These are phyloP conservation scores for Pyrenophora tritici-repentis DNA, from an alignment of 2,329 filamentous ascomycete genomes.

Conservation along the genomic window DNA sequence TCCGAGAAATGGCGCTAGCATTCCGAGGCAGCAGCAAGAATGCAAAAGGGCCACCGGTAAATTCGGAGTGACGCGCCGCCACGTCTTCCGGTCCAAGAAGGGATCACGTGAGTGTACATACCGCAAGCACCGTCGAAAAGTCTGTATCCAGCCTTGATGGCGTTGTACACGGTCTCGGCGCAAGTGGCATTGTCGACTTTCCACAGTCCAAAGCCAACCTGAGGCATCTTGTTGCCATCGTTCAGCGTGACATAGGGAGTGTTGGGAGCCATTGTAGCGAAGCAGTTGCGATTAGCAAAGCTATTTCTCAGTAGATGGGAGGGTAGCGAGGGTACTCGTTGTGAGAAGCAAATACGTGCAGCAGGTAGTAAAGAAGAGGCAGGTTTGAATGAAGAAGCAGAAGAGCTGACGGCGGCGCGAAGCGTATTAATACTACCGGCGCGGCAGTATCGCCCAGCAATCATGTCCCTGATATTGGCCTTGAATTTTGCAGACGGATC, in stretches of 20 bases:
- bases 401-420: conserved; percentile 16
- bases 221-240: conserved; percentile 46
- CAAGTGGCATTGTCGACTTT: conserved; percentile 41
- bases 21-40: conserved; percentile 23
- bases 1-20: conserved; percentile 16
- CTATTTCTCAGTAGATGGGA: conserved; percentile 1
- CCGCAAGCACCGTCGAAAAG: conserved; percentile 46
- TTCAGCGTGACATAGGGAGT: conserved; percentile 40
- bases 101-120: conserved; percentile 27
- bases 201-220: conserved; percentile 44
- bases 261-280: conserved; percentile 35
- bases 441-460: conserved; percentile 22
- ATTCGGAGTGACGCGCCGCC: conserved; percentile 22
- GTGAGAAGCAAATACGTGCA: conserved; percentile 9
- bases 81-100: background rate
- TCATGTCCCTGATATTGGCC: conserved; percentile 20
- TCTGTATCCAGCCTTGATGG: conserved; percentile 47
- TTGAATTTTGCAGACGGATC: conserved; percentile 19
- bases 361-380: conserved; percentile 10
- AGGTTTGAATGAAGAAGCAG: conserved; percentile 12
- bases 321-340: conserved; percentile 7
- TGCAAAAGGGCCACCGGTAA: conserved; percentile 24
- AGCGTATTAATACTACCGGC: conserved; percentile 31
- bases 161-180: conserved; percentile 43
- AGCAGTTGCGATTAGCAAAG: conserved; percentile 15